A percentile compares a stretch with the other conserved stretches of the same genome.
These are phyloP conservation scores for Suhomyces ambrosiae DNA, from an alignment of 1,139 yeast species.

Conservation along the genomic window DNA sequence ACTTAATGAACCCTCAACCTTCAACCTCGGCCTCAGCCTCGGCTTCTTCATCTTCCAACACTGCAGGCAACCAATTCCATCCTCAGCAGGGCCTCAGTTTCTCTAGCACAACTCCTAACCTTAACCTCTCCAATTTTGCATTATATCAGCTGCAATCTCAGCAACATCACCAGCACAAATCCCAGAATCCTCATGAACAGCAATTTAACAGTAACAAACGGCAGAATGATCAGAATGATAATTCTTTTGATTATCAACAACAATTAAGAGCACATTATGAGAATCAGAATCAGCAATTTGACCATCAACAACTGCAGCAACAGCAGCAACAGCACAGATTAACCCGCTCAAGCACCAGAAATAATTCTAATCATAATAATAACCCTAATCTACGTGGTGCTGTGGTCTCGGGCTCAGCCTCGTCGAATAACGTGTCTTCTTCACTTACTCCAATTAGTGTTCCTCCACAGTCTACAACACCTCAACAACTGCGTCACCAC, in stretches of 20 bases:
- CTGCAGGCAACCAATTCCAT: constrained; percentile 30
- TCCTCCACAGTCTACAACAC: constrained; percentile 8
- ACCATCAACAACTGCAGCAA: constrained; percentile 16
- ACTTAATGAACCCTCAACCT: constrained; percentile 28
- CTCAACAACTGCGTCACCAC: constrained; percentile 10
- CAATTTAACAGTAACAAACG: constrained; percentile 11
- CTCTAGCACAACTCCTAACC: constrained; percentile 21
- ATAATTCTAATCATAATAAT: constrained; percentile 5
- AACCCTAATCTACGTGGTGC: constrained; percentile 7
- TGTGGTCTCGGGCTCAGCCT: constrained; percentile 1
- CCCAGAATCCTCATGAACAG: constrained; percentile 13
- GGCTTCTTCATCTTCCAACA: constrained; percentile 13
- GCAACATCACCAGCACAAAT: constrained; percentile 17
- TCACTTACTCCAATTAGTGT: constrained; percentile 10
- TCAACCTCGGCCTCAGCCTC: constrained; percentile 7
- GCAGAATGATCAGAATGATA: constrained; percentile 12
- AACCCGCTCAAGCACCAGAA: constrained; percentile 18
- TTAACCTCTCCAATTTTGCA: constrained; percentile 11
- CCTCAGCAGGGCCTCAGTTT: constrained; percentile 36
- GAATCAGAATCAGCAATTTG: constrained; percentile 27
- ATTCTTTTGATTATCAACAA: constrained; percentile 28
- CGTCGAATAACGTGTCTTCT: constrained; percentile 5
- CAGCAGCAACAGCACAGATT: constrained; percentile 12
- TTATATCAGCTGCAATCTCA: constrained; percentile 7
- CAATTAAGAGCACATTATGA: constrained; percentile 32